Evolutionary conservation across 2,329 filamentous ascomycete genomes (phyloP), one percentile per base, ranked within the genome.

Genomic region (Gnomoniopsis smithogilvyi): DNA sequence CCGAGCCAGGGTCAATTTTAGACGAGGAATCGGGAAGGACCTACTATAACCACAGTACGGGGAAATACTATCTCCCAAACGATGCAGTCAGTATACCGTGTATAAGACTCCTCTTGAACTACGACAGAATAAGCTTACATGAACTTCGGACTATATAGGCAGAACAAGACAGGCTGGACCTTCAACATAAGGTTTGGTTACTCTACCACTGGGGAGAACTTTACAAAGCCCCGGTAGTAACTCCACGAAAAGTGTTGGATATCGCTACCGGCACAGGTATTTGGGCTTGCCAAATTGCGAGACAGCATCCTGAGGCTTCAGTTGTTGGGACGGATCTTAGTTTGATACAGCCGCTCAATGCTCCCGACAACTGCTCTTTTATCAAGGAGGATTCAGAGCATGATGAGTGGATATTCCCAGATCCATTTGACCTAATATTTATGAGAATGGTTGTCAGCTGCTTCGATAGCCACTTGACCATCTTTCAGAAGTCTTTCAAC

Each of bases 361-460:
- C 61, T 3, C 64, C 64, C 11, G 59, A 59, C 21, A 68, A 67
- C 43, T 53, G 66, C 55, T 61, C 58, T 36, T 69, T 69, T 43
- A 66, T 68, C 54, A 73, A 85, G 38, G 81, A 85, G 63, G 82
- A 86, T 63, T 70, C 78, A 30, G 80, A 82, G 62, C 11, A 41
- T 12, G 76, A 81, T 58, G 72, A 77, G 1, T 86, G 83, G 83
- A 69, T 77, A 3, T 76, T 76, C 59, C 41, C 47, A 17, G 64
- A 73, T 1, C 70, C 78, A 53, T 85, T 84, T 67, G 81, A 85
- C 69, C 81, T 78, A 64, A 78, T 86, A 57, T 80, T 84, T 67
- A 70, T 74, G 38, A 76, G 82, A 24, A 74, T 78, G 52, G 76
- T 86, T 69, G 73, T 76, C 2, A 76, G 76, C n/a, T 78, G 77